phyloP scores from a whole-genome alignment of 306 rosid species.

The Lupinus albus region DNA sequence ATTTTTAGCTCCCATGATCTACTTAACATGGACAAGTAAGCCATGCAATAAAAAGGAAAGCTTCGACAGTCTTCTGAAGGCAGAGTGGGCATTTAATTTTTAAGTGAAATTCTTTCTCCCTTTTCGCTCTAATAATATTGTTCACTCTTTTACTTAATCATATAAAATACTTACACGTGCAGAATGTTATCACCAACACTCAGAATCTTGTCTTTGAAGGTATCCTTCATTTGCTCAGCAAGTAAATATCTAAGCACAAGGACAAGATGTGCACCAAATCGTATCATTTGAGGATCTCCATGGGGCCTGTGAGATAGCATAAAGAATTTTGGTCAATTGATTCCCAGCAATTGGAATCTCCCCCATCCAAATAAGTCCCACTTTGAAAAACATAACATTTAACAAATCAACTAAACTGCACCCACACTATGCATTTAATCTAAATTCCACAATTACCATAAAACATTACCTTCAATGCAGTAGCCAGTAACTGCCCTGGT shows the following conservation, averaged over 20 bases:
- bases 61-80: slow-evolving; percentile 27
- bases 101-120: slow-evolving; percentile 11
- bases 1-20: slow-evolving; percentile 30
- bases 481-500: not conserved
- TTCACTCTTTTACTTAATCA: slow-evolving; percentile 6
- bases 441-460: not conserved
- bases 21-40: slow-evolving; percentile 12
- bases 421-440: not conserved
- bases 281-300: slow-evolving; percentile 97
- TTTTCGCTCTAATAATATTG: slow-evolving; percentile 25
- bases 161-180: slow-evolving; percentile 76
- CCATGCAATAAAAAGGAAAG: slow-evolving; percentile 36
- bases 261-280: slow-evolving; percentile 96
- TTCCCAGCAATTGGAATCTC: slow-evolving; percentile 35
- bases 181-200: slow-evolving; percentile 90
- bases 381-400: not conserved
- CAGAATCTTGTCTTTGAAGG: slow-evolving; percentile 75
- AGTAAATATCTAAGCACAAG: slow-evolving; percentile 87
- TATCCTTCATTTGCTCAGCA: slow-evolving; percentile 74
- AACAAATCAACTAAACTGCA: slow-evolving; percentile 17
- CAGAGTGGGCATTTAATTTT: slow-evolving; percentile 8
- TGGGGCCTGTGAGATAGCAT: slow-evolving; percentile 64
- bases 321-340: slow-evolving; percentile 35
- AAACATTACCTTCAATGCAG: not conserved
- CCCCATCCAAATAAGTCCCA: not conserved